Percentiles rank a stretch among this genome's conserved stretches.
Evolutionary conservation across 345 rosid genomes (phyloP).

Genomic region (Eutrema japonicum): DNA sequence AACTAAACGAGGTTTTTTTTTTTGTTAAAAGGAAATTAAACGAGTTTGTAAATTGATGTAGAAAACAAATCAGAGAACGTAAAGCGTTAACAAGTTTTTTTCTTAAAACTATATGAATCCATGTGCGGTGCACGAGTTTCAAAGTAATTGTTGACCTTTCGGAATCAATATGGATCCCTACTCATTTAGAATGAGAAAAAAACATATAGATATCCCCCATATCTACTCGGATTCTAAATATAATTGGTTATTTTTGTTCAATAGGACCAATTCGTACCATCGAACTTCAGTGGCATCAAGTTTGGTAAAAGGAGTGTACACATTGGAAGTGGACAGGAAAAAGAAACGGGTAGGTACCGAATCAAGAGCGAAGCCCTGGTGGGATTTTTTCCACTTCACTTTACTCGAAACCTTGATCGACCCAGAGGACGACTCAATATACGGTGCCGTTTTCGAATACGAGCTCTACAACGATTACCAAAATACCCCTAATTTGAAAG

Average conservation of each 20-base stretch:
- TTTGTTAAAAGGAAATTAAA: background rate
- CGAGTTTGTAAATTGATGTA: background rate
- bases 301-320: constrained; percentile 58
- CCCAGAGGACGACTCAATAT: constrained; percentile 49
- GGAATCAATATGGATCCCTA: too few species aligned
- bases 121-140: background rate
- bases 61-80: too few species aligned
- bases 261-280: constrained; percentile 50
- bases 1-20: background rate
- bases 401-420: constrained; percentile 46
- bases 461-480: background rate
- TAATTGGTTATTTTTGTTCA: background rate
- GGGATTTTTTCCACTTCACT: constrained; percentile 59
- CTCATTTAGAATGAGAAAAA: too few species aligned
- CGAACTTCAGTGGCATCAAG: constrained; percentile 54
- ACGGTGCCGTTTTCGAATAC: constrained; percentile 61
- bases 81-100: background rate
- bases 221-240: background rate
- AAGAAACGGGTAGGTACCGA: constrained; percentile 41
- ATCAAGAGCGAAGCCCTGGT: constrained; percentile 56
- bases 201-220: too few species aligned
- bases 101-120: background rate
- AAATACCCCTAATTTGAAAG: background rate
- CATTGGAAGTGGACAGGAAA: constrained; percentile 53
- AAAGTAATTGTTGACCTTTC: background rate